Base-by-base conservation (phyloP, 1,139 yeast genomes). In the Candida pseudocylindracea region DNA sequence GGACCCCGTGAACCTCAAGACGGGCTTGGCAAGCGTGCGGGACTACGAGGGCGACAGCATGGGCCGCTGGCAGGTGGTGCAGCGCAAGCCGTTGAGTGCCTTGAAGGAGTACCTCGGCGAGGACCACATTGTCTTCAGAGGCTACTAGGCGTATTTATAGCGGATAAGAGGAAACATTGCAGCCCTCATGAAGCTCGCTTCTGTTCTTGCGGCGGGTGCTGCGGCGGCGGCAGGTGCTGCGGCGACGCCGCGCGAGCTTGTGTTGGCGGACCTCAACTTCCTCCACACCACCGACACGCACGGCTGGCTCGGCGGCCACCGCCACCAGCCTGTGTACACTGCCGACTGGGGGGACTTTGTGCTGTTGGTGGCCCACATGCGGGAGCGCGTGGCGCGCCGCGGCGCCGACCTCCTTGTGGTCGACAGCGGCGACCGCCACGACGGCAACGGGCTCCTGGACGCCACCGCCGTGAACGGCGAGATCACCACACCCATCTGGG, bases 271-370 rank as follows among this genome's bases (percentile, higher is more conserved):
- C 38, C 39, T 85, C 34, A 88, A 88, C 54, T 76, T 88, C 43
- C 45, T 85, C 28, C 95, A 83, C 44, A 83, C 96, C 1, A 88
- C 96, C 1, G 98, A 88, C 44, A 85, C 95, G 2, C 98, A 88
- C 49, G 91, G 88, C 1, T 88, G 96, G 96, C 67, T 76, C 38
- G 70, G 85, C 5, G 95, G 96, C 0, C 96, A 85, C 51, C 41
- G 67, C 29, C 69, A 72, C 40, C 94, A 83, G 49, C 60, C 64
- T 26, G 67, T 65, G 37, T 88, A 74, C 48, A 64, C 73, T 31
- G 92, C 80, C 8, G 79, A 81, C 47, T 88, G 94, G 94, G 98
- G 96, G 8, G 93, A 88, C 45, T 80, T 78, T 40, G 48, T 78
- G 3, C 72, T 91, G 1, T 83, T 88, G 44, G 53, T 69, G 2